Evolutionary conservation across 2,329 filamentous ascomycete species (phyloP).

Genomic region (Ascochyta fabae): DNA sequence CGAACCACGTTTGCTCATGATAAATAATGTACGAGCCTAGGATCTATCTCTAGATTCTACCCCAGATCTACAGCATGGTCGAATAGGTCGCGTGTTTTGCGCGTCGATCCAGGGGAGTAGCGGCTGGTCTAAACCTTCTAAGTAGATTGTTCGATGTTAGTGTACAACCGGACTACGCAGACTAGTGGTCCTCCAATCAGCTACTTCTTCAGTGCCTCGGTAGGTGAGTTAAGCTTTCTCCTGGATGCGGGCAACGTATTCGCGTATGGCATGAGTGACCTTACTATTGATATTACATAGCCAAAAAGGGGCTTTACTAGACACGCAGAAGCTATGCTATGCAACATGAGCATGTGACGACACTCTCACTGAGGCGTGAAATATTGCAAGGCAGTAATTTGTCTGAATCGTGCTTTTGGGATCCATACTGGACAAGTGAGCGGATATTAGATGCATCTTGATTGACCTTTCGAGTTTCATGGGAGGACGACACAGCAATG

Average conservation of each 20-base stretch:
- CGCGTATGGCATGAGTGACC: not conserved
- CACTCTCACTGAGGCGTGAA: not conserved
- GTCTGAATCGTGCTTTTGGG: not conserved
- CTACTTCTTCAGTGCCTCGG: not conserved
- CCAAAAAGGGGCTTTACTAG: not conserved
- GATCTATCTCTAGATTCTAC: not conserved
- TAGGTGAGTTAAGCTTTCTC: not conserved
- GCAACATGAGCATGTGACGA: not conserved
- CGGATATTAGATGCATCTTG: no score
- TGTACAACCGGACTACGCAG: not conserved
- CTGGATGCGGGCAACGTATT: not conserved
- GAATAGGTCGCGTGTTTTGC: not conserved
- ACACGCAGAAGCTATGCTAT: not conserved
- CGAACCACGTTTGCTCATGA: not conserved
- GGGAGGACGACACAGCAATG: no score
- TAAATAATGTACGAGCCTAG: not conserved
- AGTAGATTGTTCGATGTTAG: not conserved
- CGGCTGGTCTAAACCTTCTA: conserved; percentile 1
- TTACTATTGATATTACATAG: not conserved
- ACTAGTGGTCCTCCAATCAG: not conserved
- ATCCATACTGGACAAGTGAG: no score
- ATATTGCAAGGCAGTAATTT: not conserved
- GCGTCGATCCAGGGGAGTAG: not conserved
- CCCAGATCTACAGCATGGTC: not conserved
- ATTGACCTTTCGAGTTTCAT: no score